phyloP scores from a whole-genome alignment of 1,284 basidiomycete genomes.

The Fomitopsis palustris region DNA sequence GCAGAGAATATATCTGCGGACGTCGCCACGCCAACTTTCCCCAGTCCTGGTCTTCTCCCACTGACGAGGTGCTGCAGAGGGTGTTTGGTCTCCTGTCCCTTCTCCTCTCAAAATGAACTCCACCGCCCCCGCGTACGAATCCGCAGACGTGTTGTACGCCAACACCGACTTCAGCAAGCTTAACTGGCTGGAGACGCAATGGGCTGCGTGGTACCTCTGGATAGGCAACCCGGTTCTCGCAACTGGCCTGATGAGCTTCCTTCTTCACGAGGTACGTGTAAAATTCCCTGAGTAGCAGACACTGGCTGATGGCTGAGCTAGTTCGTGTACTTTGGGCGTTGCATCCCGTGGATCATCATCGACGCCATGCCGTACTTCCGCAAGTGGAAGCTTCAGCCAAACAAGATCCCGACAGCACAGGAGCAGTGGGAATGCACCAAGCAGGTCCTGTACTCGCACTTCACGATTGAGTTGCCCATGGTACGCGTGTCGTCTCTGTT shows the following conservation, averaged over 20 bases:
- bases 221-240: slow-evolving; percentile 92
- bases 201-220: slow-evolving; percentile 83
- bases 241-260: slow-evolving; percentile 91
- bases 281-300: background rate
- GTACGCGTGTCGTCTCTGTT: slow-evolving; percentile 38
- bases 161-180: slow-evolving; percentile 64
- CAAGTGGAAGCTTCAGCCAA: slow-evolving; percentile 92
- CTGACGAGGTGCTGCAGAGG: background rate
- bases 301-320: slow-evolving; percentile 27
- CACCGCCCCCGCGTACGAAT: slow-evolving; percentile 19
- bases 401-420: slow-evolving; percentile 73
- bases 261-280: slow-evolving; percentile 83
- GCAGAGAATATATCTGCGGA: slow-evolving; percentile 2
- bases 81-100: background rate
- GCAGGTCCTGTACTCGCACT: slow-evolving; percentile 92
- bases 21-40: background rate
- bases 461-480: slow-evolving; percentile 91
- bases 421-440: slow-evolving; percentile 98
- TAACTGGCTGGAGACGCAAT: slow-evolving; percentile 74
- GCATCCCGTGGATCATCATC: slow-evolving; percentile 94
- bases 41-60: background rate
- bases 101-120: slow-evolving; percentile 19
- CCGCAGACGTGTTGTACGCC: slow-evolving; percentile 46
- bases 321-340: slow-evolving; percentile 96
- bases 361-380: slow-evolving; percentile 93